phyloP scores from a whole-genome alignment of 306 rosid genomes.

The Chamaecrista fasciculata region DNA sequence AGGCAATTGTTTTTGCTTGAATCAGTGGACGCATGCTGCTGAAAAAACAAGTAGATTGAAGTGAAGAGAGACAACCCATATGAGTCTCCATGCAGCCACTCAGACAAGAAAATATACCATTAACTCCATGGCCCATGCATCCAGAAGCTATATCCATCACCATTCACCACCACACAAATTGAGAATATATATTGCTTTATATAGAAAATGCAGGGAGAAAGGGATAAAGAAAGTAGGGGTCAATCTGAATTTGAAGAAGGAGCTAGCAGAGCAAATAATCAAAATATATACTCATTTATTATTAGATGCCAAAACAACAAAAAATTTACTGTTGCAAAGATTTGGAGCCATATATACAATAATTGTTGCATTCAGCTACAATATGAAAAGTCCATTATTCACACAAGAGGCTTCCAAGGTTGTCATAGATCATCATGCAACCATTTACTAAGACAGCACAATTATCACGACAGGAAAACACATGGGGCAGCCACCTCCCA shows the following conservation, averaged over 20 bases:
- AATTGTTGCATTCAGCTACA: slow-evolving; percentile 35
- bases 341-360: slow-evolving; percentile 32
- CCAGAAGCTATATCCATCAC: too few species aligned
- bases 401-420: slow-evolving; percentile 37
- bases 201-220: not conserved
- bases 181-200: not conserved
- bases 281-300: not conserved
- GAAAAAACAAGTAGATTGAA: not conserved
- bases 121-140: slow-evolving; percentile 34
- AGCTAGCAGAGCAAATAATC: slow-evolving; percentile 12
- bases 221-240: not conserved
- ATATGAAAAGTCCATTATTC: slow-evolving; percentile 38
- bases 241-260: slow-evolving; percentile 27
- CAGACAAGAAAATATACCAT: slow-evolving; percentile 28
- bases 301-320: slow-evolving; percentile 35
- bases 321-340: slow-evolving; percentile 30
- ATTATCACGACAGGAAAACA: slow-evolving; percentile 39
- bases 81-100: slow-evolving; percentile 45
- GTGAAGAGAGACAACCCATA: slow-evolving; percentile 51
- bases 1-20: not conserved
- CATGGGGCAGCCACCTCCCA: slow-evolving; percentile 64
- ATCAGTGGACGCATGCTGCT: too few species aligned
- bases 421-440: slow-evolving; percentile 48
- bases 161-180: slow-evolving; percentile 33
- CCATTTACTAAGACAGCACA: slow-evolving; percentile 42